Percentiles rank a stretch among this genome's conserved stretches.
phyloP scores from a whole-genome alignment of 805 yeast species.

The Kuraishia hungarica region DNA sequence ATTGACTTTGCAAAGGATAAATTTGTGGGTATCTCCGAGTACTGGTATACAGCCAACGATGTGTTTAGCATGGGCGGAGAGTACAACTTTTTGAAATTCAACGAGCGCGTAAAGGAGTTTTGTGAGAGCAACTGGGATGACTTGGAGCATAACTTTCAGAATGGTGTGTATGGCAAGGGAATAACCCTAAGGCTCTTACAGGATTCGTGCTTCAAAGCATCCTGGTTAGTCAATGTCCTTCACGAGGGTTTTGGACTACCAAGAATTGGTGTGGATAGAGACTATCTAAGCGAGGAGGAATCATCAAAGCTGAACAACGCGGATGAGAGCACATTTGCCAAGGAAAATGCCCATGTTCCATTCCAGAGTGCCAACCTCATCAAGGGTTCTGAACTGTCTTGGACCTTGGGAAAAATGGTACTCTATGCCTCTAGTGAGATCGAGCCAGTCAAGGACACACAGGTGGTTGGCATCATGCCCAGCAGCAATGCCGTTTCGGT shows the following conservation, averaged over 20 bases:
- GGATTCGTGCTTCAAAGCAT: constrained; percentile 88
- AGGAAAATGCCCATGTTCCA: constrained; percentile 34
- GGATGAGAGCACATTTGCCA: constrained; percentile 21
- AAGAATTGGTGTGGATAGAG: constrained; percentile 45
- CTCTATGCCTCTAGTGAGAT: constrained; percentile 74
- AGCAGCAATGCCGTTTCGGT: constrained; percentile 12
- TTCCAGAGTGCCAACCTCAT: constrained; percentile 79
- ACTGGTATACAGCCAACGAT: constrained; percentile 96
- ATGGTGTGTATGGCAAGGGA: constrained; percentile 49
- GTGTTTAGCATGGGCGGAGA: constrained; percentile 84
- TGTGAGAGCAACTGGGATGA: constrained; percentile 72
- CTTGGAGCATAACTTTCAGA: constrained; percentile 35
- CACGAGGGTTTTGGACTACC: constrained; percentile 94
- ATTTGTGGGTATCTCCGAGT: constrained; percentile 91
- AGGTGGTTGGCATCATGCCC: constrained; percentile 29
- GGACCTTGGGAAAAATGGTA: constrained; percentile 90
- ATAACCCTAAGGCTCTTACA: constrained; percentile 48
- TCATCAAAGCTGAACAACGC: constrained; percentile 14
- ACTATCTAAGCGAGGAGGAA: constrained; percentile 16
- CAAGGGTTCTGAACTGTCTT: constrained; percentile 79
- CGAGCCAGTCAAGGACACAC: constrained; percentile 4
- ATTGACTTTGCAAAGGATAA: constrained; percentile 72
- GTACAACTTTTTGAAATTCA: constrained; percentile 67
- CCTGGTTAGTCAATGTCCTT: constrained; percentile 84
- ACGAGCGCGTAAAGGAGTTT: constrained; percentile 54